Evolutionary conservation across 495 filamentous ascomycete genomes (phyloP), one percentile per base, ranked within the genome.

Genomic region (Thozetella sp.): DNA sequence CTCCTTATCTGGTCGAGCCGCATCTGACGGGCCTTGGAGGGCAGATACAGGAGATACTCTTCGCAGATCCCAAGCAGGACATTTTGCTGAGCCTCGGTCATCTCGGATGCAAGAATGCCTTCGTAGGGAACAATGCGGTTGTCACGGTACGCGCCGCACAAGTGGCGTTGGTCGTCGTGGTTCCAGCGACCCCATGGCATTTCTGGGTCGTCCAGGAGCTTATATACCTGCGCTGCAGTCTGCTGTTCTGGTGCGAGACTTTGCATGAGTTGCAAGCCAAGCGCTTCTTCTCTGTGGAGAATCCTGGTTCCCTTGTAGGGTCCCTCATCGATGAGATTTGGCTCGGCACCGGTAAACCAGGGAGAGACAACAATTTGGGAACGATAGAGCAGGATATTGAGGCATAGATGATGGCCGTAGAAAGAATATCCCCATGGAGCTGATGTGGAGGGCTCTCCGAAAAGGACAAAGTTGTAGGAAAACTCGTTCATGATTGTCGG

Each of bases 331-430:
- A 93, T 88, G 59, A 84, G 63, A 54, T 92, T 90, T 0, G 90
- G 90, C 72, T 93, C 90, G 1, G 90, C 90, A 52, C 90, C 90
- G 1, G 86, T 88, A 72, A 93, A 93, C 76, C 85, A 89, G 2
- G 90, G 90, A 12, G 80, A 81, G 15, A 88, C 77, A 24, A 91
- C 72, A 52, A 90, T 83, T 66, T 90, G 86, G 4, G 74, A 70
- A 26, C 71, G 73, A 58, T 84, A 77, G 26, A 91, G 72, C 63
- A 92, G 88, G 37, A 91, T 75, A 67, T 85, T 85, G 23, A 92
- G 74, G 56, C 87, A 90, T 3, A 92, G 76, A 61, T 93, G 90
- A 71, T 93, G 90, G 20, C 90, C 90, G 77, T 89, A 93, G 70
- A 91, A 87, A 0, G 83, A 82, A 68, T 80, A 91, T 26, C 90